phyloP scores from a whole-genome alignment of 129 eudicot species.

The Apium graveolens region DNA sequence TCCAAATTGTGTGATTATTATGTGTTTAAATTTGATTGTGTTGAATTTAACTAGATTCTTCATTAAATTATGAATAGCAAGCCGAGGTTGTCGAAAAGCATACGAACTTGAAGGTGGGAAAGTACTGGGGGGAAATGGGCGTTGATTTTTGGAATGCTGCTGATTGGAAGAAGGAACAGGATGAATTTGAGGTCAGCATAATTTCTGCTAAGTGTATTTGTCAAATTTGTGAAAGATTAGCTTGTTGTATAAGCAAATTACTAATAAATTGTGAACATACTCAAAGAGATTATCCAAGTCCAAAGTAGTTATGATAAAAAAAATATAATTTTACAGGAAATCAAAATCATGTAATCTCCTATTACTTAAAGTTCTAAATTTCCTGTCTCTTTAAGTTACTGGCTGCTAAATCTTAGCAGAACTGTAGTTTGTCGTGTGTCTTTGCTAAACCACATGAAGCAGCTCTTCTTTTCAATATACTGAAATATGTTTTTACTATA shows the following conservation, averaged over 20 bases:
- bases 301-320: background rate
- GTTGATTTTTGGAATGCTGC: conserved; percentile 82
- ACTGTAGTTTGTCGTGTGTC: background rate
- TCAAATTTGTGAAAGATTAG: background rate
- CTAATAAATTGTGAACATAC: background rate
- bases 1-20: background rate
- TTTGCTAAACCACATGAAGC: background rate
- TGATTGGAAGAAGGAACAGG: conserved; percentile 53
- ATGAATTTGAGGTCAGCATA: conserved; percentile 53
- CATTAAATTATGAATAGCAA: conserved; percentile 42
- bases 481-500: background rate
- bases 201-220: background rate
- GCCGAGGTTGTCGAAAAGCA: conserved; percentile 49
- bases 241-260: background rate
- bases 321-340: background rate
- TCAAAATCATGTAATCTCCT: background rate
- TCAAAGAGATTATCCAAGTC: background rate
- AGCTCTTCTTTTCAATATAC: background rate
- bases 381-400: background rate
- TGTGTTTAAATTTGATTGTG: background rate
- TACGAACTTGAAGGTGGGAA: conserved; percentile 71
- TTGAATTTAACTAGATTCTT: background rate
- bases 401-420: background rate
- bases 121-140: conserved; percentile 82
- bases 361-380: background rate